Conservation (phyloP, 352 stramenopile species). For the Pythium brachiatum region DNA sequence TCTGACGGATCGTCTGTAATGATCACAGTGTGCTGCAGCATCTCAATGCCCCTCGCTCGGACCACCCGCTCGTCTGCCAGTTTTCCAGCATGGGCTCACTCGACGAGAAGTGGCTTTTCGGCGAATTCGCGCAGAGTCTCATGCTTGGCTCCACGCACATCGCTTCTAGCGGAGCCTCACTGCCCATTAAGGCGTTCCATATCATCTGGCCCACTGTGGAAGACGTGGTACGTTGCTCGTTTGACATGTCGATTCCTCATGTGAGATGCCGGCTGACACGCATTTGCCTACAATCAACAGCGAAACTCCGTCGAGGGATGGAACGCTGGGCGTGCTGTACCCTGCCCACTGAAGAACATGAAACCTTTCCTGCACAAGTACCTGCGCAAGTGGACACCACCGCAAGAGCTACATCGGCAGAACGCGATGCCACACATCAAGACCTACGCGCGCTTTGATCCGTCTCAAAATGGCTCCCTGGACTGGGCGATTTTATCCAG, state of each 20-base stretch:
- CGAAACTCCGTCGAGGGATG: constrained; percentile 80
- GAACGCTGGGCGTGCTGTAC: constrained; percentile 63
- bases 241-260: not conserved
- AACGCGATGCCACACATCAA: constrained; percentile 87
- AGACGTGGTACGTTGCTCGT: constrained; percentile 52
- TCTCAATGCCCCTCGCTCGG: constrained; percentile 41
- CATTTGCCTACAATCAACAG: constrained; percentile 23
- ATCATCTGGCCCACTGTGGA: constrained; percentile 81
- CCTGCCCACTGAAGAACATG: constrained; percentile 83
- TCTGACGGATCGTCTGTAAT: not conserved
- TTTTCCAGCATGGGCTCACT: constrained; percentile 82
- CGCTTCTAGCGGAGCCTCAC: constrained; percentile 19
- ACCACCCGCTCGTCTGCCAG: constrained; percentile 76
- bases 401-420: constrained; percentile 47
- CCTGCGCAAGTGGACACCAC: constrained; percentile 72
- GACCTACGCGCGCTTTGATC: constrained; percentile 62
- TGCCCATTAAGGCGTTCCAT: constrained; percentile 59
- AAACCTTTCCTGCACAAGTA: constrained; percentile 87
- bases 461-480: constrained; percentile 29
- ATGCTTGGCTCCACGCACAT: constrained; percentile 43
- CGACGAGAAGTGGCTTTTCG: constrained; percentile 81
- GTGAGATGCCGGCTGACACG: not conserved
- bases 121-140: constrained; percentile 65
- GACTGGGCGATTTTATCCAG: constrained; percentile 82
- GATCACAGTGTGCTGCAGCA: constrained; percentile 44